Evolutionary conservation across 2,329 filamentous ascomycete species (phyloP).

Genomic region (Cladophialophora bantiana): DNA sequence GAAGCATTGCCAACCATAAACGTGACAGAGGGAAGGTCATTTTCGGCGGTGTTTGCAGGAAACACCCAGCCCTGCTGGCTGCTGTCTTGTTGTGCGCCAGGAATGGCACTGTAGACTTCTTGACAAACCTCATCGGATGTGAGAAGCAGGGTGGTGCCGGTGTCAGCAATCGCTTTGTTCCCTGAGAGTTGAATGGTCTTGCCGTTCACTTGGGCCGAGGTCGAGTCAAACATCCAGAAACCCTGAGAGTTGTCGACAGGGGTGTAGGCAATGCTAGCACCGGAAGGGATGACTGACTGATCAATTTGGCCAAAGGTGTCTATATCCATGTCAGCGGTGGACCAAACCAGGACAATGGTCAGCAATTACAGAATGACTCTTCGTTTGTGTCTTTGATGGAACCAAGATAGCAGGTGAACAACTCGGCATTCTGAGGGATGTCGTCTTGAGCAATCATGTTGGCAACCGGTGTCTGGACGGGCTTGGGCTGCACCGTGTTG

Average conservation of each 20-base stretch:
- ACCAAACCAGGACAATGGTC: background rate
- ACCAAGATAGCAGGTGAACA: constrained; percentile 71
- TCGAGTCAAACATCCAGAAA: constrained; percentile 72
- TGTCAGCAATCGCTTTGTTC: constrained; percentile 75
- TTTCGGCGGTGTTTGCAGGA: constrained; percentile 59
- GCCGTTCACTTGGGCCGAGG: constrained; percentile 64
- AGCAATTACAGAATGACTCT: background rate
- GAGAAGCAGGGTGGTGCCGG: constrained; percentile 72
- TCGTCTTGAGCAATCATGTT: constrained; percentile 70
- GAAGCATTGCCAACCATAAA: constrained; percentile 69
- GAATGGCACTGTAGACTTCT: constrained; percentile 69
- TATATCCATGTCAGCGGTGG: constrained; percentile 53
- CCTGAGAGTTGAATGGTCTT: constrained; percentile 57
- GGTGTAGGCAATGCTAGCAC: constrained; percentile 64
- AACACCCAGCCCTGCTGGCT: constrained; percentile 69
- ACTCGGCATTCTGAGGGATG: constrained; percentile 60
- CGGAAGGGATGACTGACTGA: constrained; percentile 62
- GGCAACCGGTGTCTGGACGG: constrained; percentile 68
- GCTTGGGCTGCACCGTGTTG: constrained; percentile 66
- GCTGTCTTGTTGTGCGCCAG: constrained; percentile 65
- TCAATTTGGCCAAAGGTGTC: constrained; percentile 79
- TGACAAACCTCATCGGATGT: constrained; percentile 67
- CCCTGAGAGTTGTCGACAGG: constrained; percentile 69
- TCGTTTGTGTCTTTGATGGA: constrained; percentile 59
- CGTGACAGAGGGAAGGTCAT: constrained; percentile 66